Percentiles rank a stretch among this genome's conserved stretches.
These are phyloP conservation scores for Pichia sp. DNA, from an alignment of 1,139 yeast genomes.

Conservation along the genomic window DNA sequence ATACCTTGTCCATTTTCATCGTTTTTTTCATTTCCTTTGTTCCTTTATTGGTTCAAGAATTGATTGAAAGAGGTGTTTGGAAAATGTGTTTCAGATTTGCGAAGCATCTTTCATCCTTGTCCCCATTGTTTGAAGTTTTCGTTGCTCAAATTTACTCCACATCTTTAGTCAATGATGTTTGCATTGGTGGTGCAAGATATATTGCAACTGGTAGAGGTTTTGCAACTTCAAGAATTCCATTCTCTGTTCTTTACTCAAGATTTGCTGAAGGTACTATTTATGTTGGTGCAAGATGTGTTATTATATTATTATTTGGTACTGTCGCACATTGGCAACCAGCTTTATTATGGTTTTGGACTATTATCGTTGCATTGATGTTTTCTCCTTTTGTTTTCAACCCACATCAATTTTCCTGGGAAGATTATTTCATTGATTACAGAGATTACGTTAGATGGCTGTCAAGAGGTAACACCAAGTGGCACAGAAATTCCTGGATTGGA, in stretches of 20 bases:
- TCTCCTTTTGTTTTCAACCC: conserved; percentile 48
- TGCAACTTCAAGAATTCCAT: conserved; percentile 40
- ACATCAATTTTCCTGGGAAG: conserved; percentile 41
- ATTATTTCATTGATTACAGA: conserved; percentile 41
- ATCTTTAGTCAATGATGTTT: conserved; percentile 39
- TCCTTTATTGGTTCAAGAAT: conserved; percentile 43
- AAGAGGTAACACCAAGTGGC: conserved; percentile 32
- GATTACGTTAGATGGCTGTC: conserved; percentile 37
- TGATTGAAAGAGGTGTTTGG: conserved; percentile 42
- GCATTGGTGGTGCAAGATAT: conserved; percentile 46
- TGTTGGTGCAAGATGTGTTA: conserved; percentile 32
- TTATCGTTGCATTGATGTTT: conserved; percentile 33
- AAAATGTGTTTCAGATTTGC: conserved; percentile 36
- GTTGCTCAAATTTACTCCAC: conserved; percentile 44
- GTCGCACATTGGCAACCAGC: conserved; percentile 41
- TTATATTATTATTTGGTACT: conserved; percentile 36
- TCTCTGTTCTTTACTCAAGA: conserved; percentile 36
- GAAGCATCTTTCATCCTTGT: conserved; percentile 40
- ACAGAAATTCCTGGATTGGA: conserved; percentile 34
- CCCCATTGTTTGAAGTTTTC: conserved; percentile 47
- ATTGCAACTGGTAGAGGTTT: conserved; percentile 50
- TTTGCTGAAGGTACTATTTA: conserved; percentile 41
- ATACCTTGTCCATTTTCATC: conserved; percentile 40
- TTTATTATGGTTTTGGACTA: conserved; percentile 42
- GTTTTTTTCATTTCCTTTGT: conserved; percentile 43